phyloP scores from a whole-genome alignment of 805 yeast species.

The Wickerhamiella nectarea region DNA sequence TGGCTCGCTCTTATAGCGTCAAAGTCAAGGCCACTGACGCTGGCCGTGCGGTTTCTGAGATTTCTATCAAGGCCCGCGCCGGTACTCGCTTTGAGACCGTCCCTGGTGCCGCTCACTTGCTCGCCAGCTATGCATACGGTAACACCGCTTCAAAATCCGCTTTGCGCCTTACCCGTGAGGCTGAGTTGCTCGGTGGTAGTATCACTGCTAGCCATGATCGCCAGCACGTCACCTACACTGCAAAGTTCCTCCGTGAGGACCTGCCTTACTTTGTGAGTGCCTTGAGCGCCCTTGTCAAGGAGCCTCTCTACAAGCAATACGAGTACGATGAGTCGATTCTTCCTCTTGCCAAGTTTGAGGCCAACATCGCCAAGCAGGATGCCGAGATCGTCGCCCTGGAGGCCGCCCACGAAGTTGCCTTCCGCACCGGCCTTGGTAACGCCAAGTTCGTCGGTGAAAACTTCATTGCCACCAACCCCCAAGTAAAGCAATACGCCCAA shows the following conservation, averaged over 20 bases:
- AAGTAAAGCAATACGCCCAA: slow-evolving; percentile 52
- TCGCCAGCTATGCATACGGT: slow-evolving; percentile 66
- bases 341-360: slow-evolving; percentile 62
- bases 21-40: slow-evolving; percentile 45
- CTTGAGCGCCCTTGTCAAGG: slow-evolving; percentile 52
- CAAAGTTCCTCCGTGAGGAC: slow-evolving; percentile 73
- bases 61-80: slow-evolving; percentile 70
- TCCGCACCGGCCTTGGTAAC: slow-evolving; percentile 79
- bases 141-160: slow-evolving; percentile 76
- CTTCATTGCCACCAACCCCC: slow-evolving; percentile 43
- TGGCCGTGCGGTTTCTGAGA: slow-evolving; percentile 53
- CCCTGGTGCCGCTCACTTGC: slow-evolving; percentile 76
- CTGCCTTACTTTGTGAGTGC: slow-evolving; percentile 86
- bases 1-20: slow-evolving; percentile 27
- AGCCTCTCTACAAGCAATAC: slow-evolving; percentile 65
- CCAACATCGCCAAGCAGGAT: slow-evolving; percentile 34
- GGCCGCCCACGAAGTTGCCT: slow-evolving; percentile 64
- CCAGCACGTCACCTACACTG: slow-evolving; percentile 67
- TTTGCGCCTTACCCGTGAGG: slow-evolving; percentile 83
- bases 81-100: slow-evolving; percentile 61
- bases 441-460: slow-evolving; percentile 64
- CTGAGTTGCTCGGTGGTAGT: slow-evolving; percentile 83
- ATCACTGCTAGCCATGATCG: slow-evolving; percentile 60
- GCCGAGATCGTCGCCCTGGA: slow-evolving; percentile 56
- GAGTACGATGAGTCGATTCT: slow-evolving; percentile 70